Percentiles rank a stretch among this genome's conserved stretches.
Conservation (phyloP, 768 basidiomycete species). For the Cystobasidiopsis lactophilus region DNA sequence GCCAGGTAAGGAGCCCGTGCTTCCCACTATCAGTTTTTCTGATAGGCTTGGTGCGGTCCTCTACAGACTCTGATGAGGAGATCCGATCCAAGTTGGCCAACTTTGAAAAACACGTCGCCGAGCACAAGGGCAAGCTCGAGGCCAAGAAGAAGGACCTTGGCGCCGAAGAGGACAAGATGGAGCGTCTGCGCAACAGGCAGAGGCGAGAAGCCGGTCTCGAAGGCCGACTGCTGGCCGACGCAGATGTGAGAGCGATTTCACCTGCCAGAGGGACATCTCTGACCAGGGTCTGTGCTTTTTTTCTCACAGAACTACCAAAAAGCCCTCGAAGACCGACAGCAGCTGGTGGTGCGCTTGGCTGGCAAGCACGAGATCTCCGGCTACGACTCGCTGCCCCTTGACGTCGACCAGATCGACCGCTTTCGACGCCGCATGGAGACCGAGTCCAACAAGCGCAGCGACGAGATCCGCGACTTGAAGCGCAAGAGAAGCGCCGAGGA, state of each 20-base stretch:
- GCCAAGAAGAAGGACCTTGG: constrained; percentile 24
- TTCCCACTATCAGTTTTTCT: not conserved
- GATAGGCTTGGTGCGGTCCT: not conserved
- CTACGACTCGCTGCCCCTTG: constrained; percentile 46
- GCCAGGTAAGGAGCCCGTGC: constrained; percentile 30
- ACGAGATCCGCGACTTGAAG: constrained; percentile 15
- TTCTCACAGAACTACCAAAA: constrained; percentile 45
- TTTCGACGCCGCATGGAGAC: constrained; percentile 40
- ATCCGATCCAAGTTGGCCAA: not conserved
- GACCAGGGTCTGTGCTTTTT: too few species aligned
- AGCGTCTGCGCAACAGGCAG: constrained; percentile 20
- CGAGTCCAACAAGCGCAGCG: constrained; percentile 21
- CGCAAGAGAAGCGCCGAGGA: constrained; percentile 14
- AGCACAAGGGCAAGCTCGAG: constrained; percentile 11
- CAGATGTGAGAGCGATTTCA: constrained; percentile 15
- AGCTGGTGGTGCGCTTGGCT: constrained; percentile 45
- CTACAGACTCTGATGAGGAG: constrained; percentile 1
- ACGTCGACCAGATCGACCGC: constrained; percentile 46
- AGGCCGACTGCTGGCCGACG: constrained; percentile 32
- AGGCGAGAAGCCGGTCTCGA: constrained; percentile 41
- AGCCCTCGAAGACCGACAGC: constrained; percentile 48
- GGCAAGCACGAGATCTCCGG: constrained; percentile 50
- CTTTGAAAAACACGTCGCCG: constrained; percentile 12
- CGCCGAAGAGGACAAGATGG: constrained; percentile 43
- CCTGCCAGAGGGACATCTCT: too few species aligned